Percentiles rank a stretch among this genome's conserved stretches.
phyloP scores from a whole-genome alignment of 345 rosid genomes.

The Xanthoceras sorbifolium region DNA sequence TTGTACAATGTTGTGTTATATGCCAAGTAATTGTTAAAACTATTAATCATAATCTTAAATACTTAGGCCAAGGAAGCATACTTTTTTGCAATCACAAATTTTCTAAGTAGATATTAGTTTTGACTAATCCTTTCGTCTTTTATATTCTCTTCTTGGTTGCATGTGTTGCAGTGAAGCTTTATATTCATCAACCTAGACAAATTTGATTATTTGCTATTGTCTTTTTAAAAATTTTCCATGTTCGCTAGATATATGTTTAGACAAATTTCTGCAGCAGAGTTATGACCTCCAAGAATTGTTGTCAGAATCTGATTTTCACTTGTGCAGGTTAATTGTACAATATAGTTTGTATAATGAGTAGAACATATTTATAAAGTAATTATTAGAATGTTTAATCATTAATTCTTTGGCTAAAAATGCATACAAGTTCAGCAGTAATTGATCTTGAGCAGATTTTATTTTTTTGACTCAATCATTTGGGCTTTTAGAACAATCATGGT shows the following conservation, averaged over 20 bases:
- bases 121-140: neutral
- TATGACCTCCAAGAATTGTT: slow-evolving; percentile 73
- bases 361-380: neutral
- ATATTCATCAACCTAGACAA: neutral
- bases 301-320: slow-evolving; percentile 64
- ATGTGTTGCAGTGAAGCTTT: neutral
- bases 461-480: neutral
- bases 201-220: slow-evolving; percentile 12
- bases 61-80: neutral
- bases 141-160: neutral
- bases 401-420: neutral
- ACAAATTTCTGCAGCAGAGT: slow-evolving; percentile 78
- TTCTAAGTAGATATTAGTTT: neutral
- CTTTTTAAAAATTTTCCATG: neutral
- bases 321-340: slow-evolving; percentile 47
- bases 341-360: neutral
- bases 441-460: neutral
- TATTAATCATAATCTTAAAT: neutral
- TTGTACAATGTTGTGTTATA: neutral
- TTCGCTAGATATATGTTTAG: slow-evolving; percentile 63
- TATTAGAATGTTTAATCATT: neutral
- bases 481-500: neutral
- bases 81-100: slow-evolving; percentile 4
- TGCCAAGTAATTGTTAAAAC: neutral
- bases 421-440: neutral